Evolutionary conservation across 305 asterid genomes (phyloP).

Genomic region (Stenogyne calaminthoides): DNA sequence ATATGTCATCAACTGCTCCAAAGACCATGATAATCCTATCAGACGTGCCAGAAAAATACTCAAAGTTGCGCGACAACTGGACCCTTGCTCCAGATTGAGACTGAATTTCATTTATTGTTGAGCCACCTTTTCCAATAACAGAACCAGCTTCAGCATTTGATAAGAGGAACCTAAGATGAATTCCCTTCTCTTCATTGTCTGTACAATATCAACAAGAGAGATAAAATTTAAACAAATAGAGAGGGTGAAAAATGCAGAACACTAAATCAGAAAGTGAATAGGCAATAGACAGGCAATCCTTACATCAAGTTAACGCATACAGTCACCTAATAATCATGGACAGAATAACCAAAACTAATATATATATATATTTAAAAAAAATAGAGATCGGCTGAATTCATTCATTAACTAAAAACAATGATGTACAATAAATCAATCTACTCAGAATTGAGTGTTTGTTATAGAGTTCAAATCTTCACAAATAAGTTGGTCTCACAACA

Average conservation of each 20-base stretch:
- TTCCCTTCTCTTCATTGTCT: slow-evolving; percentile 72
- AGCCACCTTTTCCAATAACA: slow-evolving; percentile 92
- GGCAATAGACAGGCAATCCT: not conserved
- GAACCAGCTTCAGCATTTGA: slow-evolving; percentile 98
- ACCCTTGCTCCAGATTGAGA: slow-evolving; percentile 82
- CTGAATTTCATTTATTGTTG: slow-evolving; percentile 84
- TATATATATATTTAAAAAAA: not conserved
- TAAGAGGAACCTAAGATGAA: slow-evolving; percentile 77
- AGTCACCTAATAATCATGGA: not conserved
- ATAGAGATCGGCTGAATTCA: not conserved
- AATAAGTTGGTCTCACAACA: slow-evolving; percentile 5
- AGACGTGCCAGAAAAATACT: slow-evolving; percentile 88
- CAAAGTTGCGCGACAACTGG: slow-evolving; percentile 83
- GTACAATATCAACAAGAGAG: slow-evolving; percentile 26
- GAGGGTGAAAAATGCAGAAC: not conserved
- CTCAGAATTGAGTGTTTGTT: not conserved
- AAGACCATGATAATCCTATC: slow-evolving; percentile 89
- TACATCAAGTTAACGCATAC: not conserved
- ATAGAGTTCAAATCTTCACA: slow-evolving; percentile 3
- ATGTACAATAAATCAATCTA: not conserved
- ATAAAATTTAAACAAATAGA: slow-evolving; percentile 5
- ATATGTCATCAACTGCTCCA: slow-evolving; percentile 66
- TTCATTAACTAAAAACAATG: not conserved
- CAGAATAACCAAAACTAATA: not conserved
- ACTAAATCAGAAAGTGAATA: not conserved